These are phyloP conservation scores for Cyclotella baltica DNA, from an alignment of 108 stramenopile genomes.

Conservation along the genomic window DNA sequence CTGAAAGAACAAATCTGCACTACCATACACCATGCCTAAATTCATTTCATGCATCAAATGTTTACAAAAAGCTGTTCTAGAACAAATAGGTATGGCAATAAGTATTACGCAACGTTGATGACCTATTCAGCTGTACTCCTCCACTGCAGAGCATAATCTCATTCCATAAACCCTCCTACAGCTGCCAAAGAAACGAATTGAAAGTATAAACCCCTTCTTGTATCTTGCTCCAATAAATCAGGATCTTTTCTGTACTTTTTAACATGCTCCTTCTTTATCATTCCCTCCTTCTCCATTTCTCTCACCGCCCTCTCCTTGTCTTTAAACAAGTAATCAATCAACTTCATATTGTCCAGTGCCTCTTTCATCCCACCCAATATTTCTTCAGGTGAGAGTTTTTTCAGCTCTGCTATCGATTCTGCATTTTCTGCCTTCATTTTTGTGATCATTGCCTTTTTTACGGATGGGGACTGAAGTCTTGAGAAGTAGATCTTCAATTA, in stretches of 20 bases:
- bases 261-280: constrained; percentile 65
- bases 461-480: too few species aligned
- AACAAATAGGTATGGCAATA: too few species aligned
- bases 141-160: not conserved
- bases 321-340: constrained; percentile 65
- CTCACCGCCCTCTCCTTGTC: constrained; percentile 65
- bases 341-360: constrained; percentile 64
- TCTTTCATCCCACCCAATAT: constrained; percentile 63
- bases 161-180: constrained; percentile 61
- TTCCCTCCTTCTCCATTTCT: constrained; percentile 73
- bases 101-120: too few species aligned
- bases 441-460: constrained; percentile 58
- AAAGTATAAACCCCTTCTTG: constrained; percentile 66
- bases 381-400: constrained; percentile 44
- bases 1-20: too few species aligned
- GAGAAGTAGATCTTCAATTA: too few species aligned
- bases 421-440: constrained; percentile 55
- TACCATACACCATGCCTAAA: too few species aligned
- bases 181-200: constrained; percentile 65
- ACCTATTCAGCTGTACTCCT: not conserved
- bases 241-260: constrained; percentile 71
- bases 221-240: constrained; percentile 64
- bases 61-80: not conserved
- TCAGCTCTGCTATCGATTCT: constrained; percentile 36
- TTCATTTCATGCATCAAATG: not conserved